Evolutionary conservation across 192 early-diverging fungal species (phyloP).

Genomic region (Linnemannia schmuckeri): DNA sequence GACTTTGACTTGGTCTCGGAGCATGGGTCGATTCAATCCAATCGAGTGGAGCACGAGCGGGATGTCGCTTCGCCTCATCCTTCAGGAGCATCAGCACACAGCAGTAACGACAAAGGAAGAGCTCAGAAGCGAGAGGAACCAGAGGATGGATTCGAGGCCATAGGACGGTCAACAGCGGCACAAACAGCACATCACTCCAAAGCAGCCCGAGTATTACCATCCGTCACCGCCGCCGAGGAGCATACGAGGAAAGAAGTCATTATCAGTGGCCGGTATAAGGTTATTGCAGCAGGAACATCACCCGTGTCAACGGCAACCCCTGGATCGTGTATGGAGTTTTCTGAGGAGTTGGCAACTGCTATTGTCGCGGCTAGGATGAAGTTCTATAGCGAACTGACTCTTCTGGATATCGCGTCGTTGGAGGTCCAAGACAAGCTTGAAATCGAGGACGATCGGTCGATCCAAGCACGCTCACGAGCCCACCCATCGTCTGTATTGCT

Average conservation of each 20-base stretch:
- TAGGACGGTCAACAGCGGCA: not conserved
- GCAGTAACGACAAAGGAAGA: too few relatives aligned
- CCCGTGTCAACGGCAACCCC: not conserved
- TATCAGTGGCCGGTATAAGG: slow-evolving; percentile 6
- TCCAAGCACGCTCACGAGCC: slow-evolving; percentile 24
- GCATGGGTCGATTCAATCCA: slow-evolving; percentile 34
- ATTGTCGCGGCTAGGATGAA: slow-evolving; percentile 15
- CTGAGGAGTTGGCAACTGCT: slow-evolving; percentile 14
- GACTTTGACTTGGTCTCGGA: slow-evolving; percentile 40
- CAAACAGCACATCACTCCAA: not conserved
- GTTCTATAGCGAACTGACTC: slow-evolving; percentile 19
- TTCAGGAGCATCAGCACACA: too few relatives aligned
- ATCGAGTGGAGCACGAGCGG: slow-evolving; percentile 5
- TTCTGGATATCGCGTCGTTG: slow-evolving; percentile 11
- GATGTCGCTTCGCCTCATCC: not conserved
- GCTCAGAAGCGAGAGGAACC: slow-evolving; percentile 44
- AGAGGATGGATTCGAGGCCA: slow-evolving; percentile 30
- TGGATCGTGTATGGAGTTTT: slow-evolving; percentile 11
- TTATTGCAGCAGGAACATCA: slow-evolving; percentile 1
- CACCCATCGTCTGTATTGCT: slow-evolving; percentile 13
- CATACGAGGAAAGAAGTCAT: not conserved
- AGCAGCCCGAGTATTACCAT: not conserved
- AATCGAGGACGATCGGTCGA: not conserved
- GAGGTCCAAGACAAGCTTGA: slow-evolving; percentile 33
- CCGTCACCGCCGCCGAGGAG: not conserved